Conservation (phyloP, 1,284 basidiomycete genomes). For the Cryptococcus sp. region DNA sequence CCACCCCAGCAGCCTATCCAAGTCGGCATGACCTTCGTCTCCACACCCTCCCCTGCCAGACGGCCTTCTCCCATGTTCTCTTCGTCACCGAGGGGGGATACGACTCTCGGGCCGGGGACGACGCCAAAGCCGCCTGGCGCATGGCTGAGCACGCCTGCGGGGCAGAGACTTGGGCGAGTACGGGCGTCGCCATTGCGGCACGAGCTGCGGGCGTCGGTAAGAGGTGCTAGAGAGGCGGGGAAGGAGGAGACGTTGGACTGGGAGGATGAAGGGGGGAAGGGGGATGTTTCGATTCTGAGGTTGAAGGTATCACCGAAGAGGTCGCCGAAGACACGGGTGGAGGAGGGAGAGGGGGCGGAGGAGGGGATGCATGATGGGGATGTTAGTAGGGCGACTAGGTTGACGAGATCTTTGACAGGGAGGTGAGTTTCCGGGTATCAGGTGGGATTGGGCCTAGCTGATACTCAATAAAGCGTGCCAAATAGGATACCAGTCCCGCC, state of each 20-base stretch:
- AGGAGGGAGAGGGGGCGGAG: neutral
- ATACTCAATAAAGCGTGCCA: neutral
- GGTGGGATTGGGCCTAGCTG: neutral
- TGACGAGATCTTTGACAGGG: conserved; percentile 1
- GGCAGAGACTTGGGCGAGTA: neutral
- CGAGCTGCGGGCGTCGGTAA: neutral
- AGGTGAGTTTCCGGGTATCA: neutral
- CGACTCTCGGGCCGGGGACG: conserved; percentile 1
- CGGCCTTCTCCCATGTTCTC: neutral
- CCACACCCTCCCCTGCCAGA: neutral
- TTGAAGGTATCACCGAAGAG: conserved; percentile 21
- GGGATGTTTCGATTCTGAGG: conserved; percentile 27
- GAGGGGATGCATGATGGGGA: conserved; percentile 7
- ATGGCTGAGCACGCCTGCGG: conserved; percentile 13
- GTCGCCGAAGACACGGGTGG: neutral
- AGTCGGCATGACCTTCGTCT: conserved; percentile 8
- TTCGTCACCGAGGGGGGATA: conserved; percentile 1
- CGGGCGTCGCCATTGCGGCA: neutral
- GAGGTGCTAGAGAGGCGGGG: neutral
- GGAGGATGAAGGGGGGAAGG: conserved; percentile 1
- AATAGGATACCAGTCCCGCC: conserved; percentile 11
- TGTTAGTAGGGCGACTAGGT: conserved; percentile 9
- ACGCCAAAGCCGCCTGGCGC: conserved; percentile 29
- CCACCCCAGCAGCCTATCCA: conserved; percentile 12
- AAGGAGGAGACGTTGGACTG: neutral